Base-by-base conservation (phyloP, 2,329 filamentous ascomycete species). In the Phaeosphaeriaceae sp. region DNA sequence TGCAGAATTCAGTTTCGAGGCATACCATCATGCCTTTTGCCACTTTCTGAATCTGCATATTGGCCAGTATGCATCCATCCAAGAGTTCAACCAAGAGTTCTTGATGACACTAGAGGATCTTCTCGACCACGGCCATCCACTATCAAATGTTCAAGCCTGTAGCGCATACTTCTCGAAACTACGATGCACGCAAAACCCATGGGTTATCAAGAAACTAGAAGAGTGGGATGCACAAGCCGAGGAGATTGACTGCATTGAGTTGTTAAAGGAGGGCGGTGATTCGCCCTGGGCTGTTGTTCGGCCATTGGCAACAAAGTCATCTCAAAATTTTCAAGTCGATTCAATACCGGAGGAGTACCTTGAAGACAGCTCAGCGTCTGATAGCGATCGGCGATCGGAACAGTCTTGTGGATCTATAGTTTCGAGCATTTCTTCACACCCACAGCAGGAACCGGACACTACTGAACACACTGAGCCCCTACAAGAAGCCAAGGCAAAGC, bases 131-230 rank as follows among this genome's bases (percentile, higher is more conserved):
- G 69, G 69, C 8, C 61, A 67, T 12, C 67, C 69, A 16, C 43
- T 73, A 16, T 60, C 64, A 21, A 72, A 73, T 36, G 47, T 54
- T 9, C 69, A 73, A 54, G 69, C 70, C 29, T 70, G 66, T 52
- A 71, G 67, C 43, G 69, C 69, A 30, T 73, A 73, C 54, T 70
- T 73, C 43, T 72, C 69, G 2, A 73, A 73, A 40, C 52, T 73
- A 2, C 60, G 68, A 17, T 73, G 70, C 49, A 71, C 63, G 13
- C 67, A 72, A 44, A 73, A 72, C 26, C 66, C 69, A 3, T 72
- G 70, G 70, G 69, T 73, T 13, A 57, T 54, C 16, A 64, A 64
- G 47, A 68, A 67, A 46, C 49, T 73, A 12, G 60, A 66, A 42
- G 59, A 65, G 18, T 73, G 67, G 69, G 58, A 69, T 33, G 32